Evolutionary conservation across 371 early-diverging fungal species (phyloP).

Genomic region (Homolaphlyctis polyrhiza): DNA sequence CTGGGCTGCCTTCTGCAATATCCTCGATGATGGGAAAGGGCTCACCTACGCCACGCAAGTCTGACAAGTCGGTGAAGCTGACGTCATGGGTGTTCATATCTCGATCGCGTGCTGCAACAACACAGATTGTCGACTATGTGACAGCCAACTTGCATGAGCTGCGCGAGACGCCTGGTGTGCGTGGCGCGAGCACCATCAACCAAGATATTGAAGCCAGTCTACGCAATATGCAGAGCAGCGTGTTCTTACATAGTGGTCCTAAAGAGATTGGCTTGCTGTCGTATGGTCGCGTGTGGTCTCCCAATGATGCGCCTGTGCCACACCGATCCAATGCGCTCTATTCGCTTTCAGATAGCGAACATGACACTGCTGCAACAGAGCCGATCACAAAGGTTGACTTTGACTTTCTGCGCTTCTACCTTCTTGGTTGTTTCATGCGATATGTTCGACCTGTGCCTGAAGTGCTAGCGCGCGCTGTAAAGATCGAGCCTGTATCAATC

Average conservation of each 20-base stretch:
- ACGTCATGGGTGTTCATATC: conserved; percentile 2
- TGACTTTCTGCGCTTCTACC: conserved; percentile 13
- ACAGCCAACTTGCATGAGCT: neutral
- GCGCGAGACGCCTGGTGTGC: neutral
- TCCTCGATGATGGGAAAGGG: too few relatives aligned
- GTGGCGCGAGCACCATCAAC: conserved; percentile 19
- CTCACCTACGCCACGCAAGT: neutral
- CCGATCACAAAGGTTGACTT: conserved; percentile 3
- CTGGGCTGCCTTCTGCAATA: too few relatives aligned
- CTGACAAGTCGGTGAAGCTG: neutral
- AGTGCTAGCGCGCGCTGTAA: neutral
- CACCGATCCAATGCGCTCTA: too few relatives aligned
- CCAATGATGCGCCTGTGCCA: neutral
- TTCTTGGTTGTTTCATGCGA: conserved; percentile 11
- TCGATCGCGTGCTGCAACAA: neutral
- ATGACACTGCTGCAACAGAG: neutral
- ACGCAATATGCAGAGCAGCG: conserved; percentile 37
- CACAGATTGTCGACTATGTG: neutral
- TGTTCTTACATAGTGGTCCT: conserved; percentile 29
- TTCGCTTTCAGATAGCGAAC: neutral
- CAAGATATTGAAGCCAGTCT: conserved; percentile 48
- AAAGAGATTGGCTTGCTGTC: conserved; percentile 17
- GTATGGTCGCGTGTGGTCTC: conserved; percentile 5
- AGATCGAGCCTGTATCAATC: conserved; percentile 18
- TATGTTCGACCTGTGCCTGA: conserved; percentile 6